Conservation (phyloP, 768 basidiomycete species). For the Boletus barrowsii region DNA sequence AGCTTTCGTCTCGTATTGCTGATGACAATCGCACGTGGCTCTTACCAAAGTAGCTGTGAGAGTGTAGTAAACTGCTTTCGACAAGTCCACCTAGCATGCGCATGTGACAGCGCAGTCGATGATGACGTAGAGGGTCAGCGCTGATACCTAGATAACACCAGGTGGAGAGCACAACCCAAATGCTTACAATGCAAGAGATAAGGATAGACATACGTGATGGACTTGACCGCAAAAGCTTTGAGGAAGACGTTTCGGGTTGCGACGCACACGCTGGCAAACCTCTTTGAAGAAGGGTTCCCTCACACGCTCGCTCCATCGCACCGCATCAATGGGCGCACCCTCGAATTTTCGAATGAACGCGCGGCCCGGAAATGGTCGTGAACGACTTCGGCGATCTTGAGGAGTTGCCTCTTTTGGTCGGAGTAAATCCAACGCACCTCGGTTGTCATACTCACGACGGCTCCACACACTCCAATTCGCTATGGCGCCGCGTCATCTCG, state of each 20-base stretch:
- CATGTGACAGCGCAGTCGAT: not conserved
- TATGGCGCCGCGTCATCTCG: not conserved
- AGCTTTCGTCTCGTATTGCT: no score
- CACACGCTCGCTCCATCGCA: slow-evolving; percentile 17
- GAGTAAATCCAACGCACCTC: not conserved
- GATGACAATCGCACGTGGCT: not conserved
- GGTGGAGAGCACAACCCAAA: slow-evolving; percentile 7
- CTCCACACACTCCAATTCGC: slow-evolving; percentile 4
- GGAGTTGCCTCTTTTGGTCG: slow-evolving; percentile 16
- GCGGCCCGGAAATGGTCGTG: slow-evolving; percentile 17
- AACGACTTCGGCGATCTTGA: slow-evolving; percentile 10
- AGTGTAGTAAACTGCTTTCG: not conserved
- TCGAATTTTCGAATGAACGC: not conserved
- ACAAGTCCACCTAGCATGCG: not conserved
- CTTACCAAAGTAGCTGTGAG: not conserved
- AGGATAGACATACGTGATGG: slow-evolving; percentile 1
- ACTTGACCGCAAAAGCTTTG: not conserved
- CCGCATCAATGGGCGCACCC: slow-evolving; percentile 10
- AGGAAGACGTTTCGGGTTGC: slow-evolving; percentile 1
- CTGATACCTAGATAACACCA: not conserved
- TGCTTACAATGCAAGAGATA: not conserved
- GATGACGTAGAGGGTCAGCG: slow-evolving; percentile 9
- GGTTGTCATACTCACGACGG: not conserved
- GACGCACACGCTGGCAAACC: no score
- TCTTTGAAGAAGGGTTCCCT: not conserved